Conservation (phyloP, 139 green algal genomes). For the Picochlorum sp. region DNA sequence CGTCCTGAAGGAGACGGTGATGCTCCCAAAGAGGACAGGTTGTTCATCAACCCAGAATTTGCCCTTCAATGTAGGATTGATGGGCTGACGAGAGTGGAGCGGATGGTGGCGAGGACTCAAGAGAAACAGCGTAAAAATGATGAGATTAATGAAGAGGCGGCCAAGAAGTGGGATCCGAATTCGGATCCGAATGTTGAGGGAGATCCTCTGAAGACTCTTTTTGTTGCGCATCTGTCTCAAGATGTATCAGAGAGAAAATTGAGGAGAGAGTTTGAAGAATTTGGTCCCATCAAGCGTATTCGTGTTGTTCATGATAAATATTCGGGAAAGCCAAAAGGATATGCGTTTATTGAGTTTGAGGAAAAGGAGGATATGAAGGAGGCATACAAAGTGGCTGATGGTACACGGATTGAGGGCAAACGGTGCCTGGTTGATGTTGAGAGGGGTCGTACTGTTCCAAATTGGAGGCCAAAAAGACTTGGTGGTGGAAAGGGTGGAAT, state of each 20-base stretch:
- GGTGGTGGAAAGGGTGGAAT: conserved; percentile 72
- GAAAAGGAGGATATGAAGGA: conserved; percentile 89
- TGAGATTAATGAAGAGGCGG: conserved; percentile 35
- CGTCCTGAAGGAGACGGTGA: conserved; percentile 41
- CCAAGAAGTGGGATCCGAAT: conserved; percentile 51
- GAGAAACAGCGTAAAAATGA: neutral
- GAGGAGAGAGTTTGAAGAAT: conserved; percentile 77
- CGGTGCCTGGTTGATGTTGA: conserved; percentile 79
- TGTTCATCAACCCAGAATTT: conserved; percentile 67
- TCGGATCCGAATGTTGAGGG: conserved; percentile 70
- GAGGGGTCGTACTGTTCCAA: conserved; percentile 74
- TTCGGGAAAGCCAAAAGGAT: conserved; percentile 71
- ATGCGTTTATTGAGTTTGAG: conserved; percentile 87
- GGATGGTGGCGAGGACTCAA: neutral
- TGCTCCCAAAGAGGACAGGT: conserved; percentile 12
- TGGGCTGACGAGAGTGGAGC: conserved; percentile 3
- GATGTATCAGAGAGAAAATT: conserved; percentile 77
- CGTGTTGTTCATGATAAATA: conserved; percentile 63
- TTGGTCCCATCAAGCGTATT: conserved; percentile 70
- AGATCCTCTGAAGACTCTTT: conserved; percentile 84
- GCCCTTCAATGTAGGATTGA: conserved; percentile 56
- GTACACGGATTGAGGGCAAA: conserved; percentile 67
- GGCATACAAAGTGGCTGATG: conserved; percentile 78
- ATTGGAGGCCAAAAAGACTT: conserved; percentile 64
- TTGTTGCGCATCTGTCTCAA: conserved; percentile 66